A percentile compares a stretch with the other conserved stretches of the same genome.
These are phyloP conservation scores for Solanum okadae DNA, from an alignment of 257 asterid genomes.

Conservation along the genomic window DNA sequence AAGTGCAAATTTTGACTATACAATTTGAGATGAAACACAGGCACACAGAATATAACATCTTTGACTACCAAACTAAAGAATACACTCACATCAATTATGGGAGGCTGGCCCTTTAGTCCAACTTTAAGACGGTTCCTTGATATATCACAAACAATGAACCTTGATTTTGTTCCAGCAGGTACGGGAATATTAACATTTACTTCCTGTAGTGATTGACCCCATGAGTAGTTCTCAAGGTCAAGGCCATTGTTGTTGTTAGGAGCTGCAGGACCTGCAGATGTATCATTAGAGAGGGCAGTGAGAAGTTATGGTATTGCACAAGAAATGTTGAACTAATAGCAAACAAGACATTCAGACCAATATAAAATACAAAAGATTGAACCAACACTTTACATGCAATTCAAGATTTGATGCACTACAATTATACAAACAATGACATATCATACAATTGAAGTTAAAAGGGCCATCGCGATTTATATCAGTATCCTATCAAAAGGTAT, in stretches of 20 bases:
- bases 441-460: background rate
- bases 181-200: constrained; percentile 59
- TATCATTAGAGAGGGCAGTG: background rate
- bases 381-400: background rate
- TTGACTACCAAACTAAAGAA: background rate
- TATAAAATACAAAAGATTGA: background rate
- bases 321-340: background rate
- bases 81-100: constrained; percentile 28
- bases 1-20: background rate
- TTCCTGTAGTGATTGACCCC: constrained; percentile 79
- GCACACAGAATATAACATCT: background rate
- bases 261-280: constrained; percentile 25
- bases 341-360: background rate
- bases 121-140: constrained; percentile 29
- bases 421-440: background rate
- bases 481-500: background rate
- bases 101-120: constrained; percentile 40
- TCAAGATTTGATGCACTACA: background rate
- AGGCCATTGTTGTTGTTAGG: constrained; percentile 74
- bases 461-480: background rate
- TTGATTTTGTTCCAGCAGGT: constrained; percentile 41
- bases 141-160: constrained; percentile 25
- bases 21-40: background rate
- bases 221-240: constrained; percentile 68
- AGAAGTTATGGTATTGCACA: background rate